phyloP scores from a whole-genome alignment of 139 green algal genomes.

The Tetradesmus obliquus region DNA sequence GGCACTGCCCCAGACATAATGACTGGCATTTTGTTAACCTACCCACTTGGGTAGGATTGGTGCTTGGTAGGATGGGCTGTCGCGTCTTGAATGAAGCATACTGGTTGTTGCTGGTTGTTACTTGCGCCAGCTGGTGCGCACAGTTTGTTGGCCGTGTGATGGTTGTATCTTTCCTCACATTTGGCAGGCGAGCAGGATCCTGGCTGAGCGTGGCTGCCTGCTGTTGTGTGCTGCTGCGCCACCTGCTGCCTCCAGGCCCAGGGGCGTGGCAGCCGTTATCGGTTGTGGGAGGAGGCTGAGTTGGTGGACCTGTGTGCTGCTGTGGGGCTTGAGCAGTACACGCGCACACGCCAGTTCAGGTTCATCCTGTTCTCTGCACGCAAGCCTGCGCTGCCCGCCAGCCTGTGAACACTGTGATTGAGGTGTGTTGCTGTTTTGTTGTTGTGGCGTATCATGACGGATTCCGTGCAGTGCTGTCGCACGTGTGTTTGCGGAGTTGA shows the following conservation, averaged over 20 bases:
- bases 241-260: conserved; percentile 17
- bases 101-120: too few relatives aligned
- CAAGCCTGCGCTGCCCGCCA: conserved; percentile 67
- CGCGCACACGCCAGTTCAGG: conserved; percentile 58
- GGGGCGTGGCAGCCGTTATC: conserved; percentile 49
- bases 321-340: conserved; percentile 75
- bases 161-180: not conserved
- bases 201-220: not conserved
- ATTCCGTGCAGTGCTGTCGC: not conserved
- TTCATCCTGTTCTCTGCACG: conserved; percentile 91
- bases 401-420: not conserved
- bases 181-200: not conserved
- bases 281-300: conserved; percentile 88
- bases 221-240: not conserved
- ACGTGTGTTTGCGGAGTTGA: too few relatives aligned
- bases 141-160: not conserved
- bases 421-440: not conserved
- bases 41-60: not conserved
- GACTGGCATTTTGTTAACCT: not conserved
- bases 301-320: conserved; percentile 77
- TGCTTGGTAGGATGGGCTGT: not conserved
- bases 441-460: not conserved
- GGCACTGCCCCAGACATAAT: not conserved
- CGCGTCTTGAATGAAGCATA: too few relatives aligned
- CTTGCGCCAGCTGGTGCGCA: too few relatives aligned